Evolutionary conservation across 2,329 filamentous ascomycete species (phyloP).

Genomic region (Metarhizium humberi): DNA sequence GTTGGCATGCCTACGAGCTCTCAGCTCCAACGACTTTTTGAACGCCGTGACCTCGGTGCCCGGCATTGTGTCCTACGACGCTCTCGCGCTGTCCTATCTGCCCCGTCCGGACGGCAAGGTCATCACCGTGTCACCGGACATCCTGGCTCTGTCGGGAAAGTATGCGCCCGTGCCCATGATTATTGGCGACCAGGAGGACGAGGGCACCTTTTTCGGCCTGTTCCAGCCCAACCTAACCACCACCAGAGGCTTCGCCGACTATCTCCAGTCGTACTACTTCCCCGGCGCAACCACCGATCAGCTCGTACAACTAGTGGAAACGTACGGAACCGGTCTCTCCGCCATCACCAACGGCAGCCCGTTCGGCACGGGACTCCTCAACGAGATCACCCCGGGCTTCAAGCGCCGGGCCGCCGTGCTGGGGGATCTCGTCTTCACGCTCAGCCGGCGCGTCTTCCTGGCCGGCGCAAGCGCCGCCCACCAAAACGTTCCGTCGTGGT

Average conservation of each 20-base stretch:
- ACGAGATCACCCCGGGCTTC: conserved; percentile 56
- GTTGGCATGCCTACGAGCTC: conserved; percentile 54
- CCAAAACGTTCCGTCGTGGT: conserved; percentile 44
- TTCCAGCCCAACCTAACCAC: conserved; percentile 50
- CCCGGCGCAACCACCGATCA: conserved; percentile 22
- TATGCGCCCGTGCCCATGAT: conserved; percentile 54
- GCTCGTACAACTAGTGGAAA: conserved; percentile 39
- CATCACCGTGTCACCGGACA: conserved; percentile 44
- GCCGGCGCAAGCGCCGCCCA: conserved; percentile 26
- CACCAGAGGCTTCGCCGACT: conserved; percentile 39
- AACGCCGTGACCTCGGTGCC: conserved; percentile 48
- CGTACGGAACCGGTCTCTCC: conserved; percentile 39
- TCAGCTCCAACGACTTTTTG: conserved; percentile 15
- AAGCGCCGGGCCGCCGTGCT: conserved; percentile 52
- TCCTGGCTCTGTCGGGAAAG: conserved; percentile 33
- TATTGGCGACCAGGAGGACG: conserved; percentile 55
- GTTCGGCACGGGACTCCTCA: conserved; percentile 45
- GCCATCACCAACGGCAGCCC: conserved; percentile 41
- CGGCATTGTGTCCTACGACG: conserved; percentile 43
- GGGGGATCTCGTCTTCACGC: conserved; percentile 36
- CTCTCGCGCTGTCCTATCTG: conserved; percentile 51
- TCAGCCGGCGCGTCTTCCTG: conserved; percentile 33
- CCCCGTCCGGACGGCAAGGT: conserved; percentile 50
- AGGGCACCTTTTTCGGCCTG: conserved; percentile 54
- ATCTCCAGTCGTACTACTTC: conserved; percentile 41